phyloP scores from a whole-genome alignment of 208 protist genomes.

The Acanthamoeba lenticulata region DNA sequence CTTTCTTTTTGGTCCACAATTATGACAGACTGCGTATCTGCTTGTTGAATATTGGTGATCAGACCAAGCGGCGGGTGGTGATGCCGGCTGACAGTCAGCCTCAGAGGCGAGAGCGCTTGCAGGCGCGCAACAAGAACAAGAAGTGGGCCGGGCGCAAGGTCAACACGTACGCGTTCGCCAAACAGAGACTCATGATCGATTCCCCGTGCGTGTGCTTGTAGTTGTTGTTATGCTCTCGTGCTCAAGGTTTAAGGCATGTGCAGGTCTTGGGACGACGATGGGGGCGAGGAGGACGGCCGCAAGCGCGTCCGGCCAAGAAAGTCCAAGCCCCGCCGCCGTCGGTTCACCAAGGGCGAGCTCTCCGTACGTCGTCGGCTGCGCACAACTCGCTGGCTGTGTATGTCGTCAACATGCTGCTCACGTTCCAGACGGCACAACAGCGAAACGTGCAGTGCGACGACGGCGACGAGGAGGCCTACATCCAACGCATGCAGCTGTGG shows the following conservation, averaged over 20 bases:
- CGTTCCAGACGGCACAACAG: background rate
- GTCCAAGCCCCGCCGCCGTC: background rate
- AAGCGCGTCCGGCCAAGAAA: background rate
- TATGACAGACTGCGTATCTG: no score
- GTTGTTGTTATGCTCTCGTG: no score
- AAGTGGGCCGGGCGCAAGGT: conserved; percentile 11
- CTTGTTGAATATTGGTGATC: no score
- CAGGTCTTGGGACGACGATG: background rate
- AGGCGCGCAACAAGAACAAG: background rate
- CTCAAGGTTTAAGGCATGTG: background rate
- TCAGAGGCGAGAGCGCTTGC: background rate
- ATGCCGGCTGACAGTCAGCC: background rate
- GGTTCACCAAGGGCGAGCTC: background rate
- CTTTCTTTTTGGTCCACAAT: no score
- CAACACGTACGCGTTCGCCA: background rate
- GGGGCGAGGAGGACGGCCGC: background rate
- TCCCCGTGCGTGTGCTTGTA: no score
- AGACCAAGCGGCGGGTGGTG: background rate
- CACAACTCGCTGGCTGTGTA: background rate
- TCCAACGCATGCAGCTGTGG: background rate
- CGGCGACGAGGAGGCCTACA: background rate
- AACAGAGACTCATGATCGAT: no score
- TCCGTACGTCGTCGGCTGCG: background rate
- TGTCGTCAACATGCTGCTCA: background rate
- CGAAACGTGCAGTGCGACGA: background rate